Evolutionary conservation across 169 alveolate genomes (phyloP), one percentile per base, ranked within the genome.

Genomic region (Prorocentrum cordatum): DNA sequence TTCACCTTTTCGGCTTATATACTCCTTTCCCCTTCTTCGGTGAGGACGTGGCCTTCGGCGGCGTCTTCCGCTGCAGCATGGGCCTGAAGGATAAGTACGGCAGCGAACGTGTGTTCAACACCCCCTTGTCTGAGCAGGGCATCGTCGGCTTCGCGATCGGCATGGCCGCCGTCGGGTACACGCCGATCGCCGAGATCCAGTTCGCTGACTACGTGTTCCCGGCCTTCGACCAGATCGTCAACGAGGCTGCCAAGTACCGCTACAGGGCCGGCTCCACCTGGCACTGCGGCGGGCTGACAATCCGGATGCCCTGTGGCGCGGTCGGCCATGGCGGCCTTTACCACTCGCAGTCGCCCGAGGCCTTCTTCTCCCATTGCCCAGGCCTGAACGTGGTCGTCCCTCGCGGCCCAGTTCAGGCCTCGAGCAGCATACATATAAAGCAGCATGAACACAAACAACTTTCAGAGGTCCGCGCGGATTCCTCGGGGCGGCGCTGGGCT

Each of bases 271-370:
- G 99, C 14, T 95, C 61, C 24, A n/a, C n/a, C n/a, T 59, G 88
- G 91, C 91, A 82, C 29, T 82, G 91, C 4, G 91, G 91, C 14
- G 45, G 72, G 39, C 80, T 82, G 27, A 82, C 91, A 47, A 93
- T 97, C 71, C 93, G 99, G 66, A 93, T 98, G 36, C 96, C 99
- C 14, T 96, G 97, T 94, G 99, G 98, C 29, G 99, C 99, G 14
- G 99, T 97, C 12, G 99, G 99, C 24, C 99, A 97, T 91, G 99
- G 99, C n/a, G 99, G 98, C 3, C 94, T 94, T 18, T 97, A 97
- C 93, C 99, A 97, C 91, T 96, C 98, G 32, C 97, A 97, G 94
- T 93, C 97, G 33, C 99, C 99, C 27, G 99, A 82, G 91, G 91
- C 91, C 68, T 82, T 62, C 68, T 82, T 82, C 33, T 45, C 91